A percentile compares a stretch with the other conserved stretches of the same genome.
phyloP scores from a whole-genome alignment of 108 stramenopile genomes.

The Cyclostephanos invisitatus region DNA sequence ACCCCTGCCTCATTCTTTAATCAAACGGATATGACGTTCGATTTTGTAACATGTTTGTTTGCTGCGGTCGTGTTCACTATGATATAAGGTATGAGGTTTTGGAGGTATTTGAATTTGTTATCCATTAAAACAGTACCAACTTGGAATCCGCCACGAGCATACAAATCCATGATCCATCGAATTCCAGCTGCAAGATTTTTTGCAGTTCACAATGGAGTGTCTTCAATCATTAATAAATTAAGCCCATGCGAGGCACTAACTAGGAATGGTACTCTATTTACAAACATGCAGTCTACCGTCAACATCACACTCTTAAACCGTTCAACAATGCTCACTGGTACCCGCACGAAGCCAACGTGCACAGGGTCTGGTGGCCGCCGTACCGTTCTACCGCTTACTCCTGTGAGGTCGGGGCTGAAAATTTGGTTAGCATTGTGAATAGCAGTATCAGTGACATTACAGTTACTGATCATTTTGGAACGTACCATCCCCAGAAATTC shows the following conservation, averaged over 20 bases:
- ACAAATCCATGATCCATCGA: background rate
- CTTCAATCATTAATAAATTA: conserved; percentile 15
- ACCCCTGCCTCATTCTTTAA: too few relatives aligned
- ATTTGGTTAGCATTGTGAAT: conserved; percentile 31
- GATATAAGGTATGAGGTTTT: background rate
- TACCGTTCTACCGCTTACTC: conserved; percentile 23
- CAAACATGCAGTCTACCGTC: conserved; percentile 42
- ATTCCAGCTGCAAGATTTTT: background rate
- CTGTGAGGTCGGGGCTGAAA: conserved; percentile 45
- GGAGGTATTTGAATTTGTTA: conserved; percentile 14
- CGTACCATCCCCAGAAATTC: conserved; percentile 17
- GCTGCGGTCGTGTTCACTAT: conserved; percentile 24
- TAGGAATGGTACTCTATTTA: conserved; percentile 46
- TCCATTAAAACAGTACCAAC: conserved; percentile 14
- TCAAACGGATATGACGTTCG: too few relatives aligned
- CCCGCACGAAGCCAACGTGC: background rate
- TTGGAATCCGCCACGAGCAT: conserved; percentile 22
- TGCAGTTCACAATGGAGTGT: conserved; percentile 18
- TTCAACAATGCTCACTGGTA: conserved; percentile 26
- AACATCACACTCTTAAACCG: conserved; percentile 33
- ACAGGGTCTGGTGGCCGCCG: conserved; percentile 3
- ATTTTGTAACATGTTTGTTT: conserved; percentile 17
- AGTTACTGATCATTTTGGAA: conserved; percentile 27
- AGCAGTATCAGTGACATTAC: conserved; percentile 36
- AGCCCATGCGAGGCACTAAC: conserved; percentile 29